phyloP scores from a whole-genome alignment of 768 basidiomycete genomes.

The Phanerochaete sordida region DNA sequence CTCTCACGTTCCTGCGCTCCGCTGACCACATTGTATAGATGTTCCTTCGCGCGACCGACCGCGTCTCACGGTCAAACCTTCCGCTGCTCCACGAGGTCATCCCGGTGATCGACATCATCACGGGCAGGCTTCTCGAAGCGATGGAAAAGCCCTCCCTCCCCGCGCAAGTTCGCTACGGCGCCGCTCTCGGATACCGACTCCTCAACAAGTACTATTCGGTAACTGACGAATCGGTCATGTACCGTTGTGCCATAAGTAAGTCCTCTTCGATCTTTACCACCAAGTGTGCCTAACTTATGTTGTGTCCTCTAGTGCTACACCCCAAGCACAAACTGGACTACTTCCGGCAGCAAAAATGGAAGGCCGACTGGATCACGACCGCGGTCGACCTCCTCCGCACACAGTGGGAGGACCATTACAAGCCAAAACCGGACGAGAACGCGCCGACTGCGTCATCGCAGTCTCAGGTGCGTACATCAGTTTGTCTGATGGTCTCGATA shows the following conservation, averaged over 20 bases:
- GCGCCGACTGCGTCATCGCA: not conserved
- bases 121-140: not conserved
- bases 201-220: conserved; percentile 29
- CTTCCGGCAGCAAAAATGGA: conserved; percentile 21
- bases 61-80: no score
- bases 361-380: conserved; percentile 23
- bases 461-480: not conserved
- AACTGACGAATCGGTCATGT: conserved; percentile 24
- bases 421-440: not conserved
- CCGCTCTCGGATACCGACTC: conserved; percentile 7
- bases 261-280: conserved; percentile 15
- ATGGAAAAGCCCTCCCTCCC: not conserved
- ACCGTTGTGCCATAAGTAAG: conserved; percentile 27
- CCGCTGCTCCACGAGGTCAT: no score
- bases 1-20: no score
- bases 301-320: conserved; percentile 25
- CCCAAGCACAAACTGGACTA: conserved; percentile 25
- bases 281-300: conserved; percentile 5
- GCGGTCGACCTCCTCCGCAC: conserved; percentile 9
- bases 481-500: no score
- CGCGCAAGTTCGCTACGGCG: not conserved
- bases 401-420: not conserved
- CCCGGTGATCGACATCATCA: conserved; percentile 27
- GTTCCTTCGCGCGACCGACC: no score
- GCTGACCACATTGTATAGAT: no score